Conservation (phyloP, 371 early-diverging fungal species). For the Rhizopus delemar region DNA sequence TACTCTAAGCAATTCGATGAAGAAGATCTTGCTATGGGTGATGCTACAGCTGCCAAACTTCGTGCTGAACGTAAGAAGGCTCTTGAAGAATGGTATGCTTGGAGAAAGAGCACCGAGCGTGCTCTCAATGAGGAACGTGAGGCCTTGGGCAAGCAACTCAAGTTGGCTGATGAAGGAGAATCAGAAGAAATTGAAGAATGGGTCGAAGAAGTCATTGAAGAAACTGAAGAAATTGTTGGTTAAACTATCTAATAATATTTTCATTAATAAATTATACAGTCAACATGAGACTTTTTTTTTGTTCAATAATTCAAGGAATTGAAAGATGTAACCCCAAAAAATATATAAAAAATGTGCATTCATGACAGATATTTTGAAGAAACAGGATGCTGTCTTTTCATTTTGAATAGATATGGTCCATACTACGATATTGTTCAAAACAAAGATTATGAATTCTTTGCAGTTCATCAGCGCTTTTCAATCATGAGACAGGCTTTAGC, state of each 20-base stretch:
- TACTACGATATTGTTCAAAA: no score
- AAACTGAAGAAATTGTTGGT: conserved; percentile 49
- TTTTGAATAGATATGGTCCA: no score
- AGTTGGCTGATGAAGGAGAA: conserved; percentile 55
- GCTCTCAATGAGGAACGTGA: conserved; percentile 62
- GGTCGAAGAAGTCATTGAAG: conserved; percentile 76
- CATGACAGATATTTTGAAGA: no score
- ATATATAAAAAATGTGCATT: no score
- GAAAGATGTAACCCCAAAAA: no score
- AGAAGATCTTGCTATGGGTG: conserved; percentile 75
- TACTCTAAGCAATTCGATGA: conserved; percentile 89
- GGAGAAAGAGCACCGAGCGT: conserved; percentile 71
- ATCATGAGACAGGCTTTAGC: no score
- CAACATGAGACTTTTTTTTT: no score
- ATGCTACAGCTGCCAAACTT: conserved; percentile 70
- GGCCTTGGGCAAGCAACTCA: conserved; percentile 57
- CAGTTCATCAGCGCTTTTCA: no score
- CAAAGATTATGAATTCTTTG: no score
- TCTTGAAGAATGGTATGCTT: conserved; percentile 76
- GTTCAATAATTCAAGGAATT: no score
- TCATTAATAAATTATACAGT: no score
- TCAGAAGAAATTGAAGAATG: conserved; percentile 80
- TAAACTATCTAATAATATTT: conserved; percentile 6
- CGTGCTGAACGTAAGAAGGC: conserved; percentile 76
- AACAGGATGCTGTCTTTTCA: no score